Evolutionary conservation across 225 moss, liverwort and hornwort species (phyloP).

Genomic region (Takakia lepidozioides): DNA sequence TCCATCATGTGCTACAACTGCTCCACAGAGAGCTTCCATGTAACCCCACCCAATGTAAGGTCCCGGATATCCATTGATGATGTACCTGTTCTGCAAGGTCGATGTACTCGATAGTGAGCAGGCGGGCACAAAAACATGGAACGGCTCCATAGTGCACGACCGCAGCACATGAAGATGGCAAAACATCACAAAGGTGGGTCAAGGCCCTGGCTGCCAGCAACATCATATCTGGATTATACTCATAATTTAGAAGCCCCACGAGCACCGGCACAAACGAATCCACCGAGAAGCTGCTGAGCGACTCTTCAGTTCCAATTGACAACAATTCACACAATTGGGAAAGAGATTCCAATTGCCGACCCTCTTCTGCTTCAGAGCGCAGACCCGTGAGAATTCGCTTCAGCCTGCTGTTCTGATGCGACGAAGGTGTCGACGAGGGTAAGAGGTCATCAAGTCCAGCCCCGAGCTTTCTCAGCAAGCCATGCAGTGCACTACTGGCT

Average conservation of each 20-base stretch:
- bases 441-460: slow-evolving; percentile 93
- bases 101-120: slow-evolving; percentile 97
- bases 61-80: too few relatives aligned
- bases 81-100: slow-evolving; percentile 97
- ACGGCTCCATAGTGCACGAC: slow-evolving; percentile 99
- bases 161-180: slow-evolving; percentile 98
- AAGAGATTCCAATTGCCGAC: slow-evolving; percentile 88
- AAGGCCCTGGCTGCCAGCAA: slow-evolving; percentile 96
- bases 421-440: slow-evolving; percentile 79
- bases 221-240: slow-evolving; percentile 98
- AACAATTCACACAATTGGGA: slow-evolving; percentile 98
- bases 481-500: slow-evolving; percentile 94
- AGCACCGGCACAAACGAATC: slow-evolving; percentile 98
- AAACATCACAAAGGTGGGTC: slow-evolving; percentile 98
- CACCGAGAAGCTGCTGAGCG: slow-evolving; percentile 97
- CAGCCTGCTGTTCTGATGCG: slow-evolving; percentile 91
- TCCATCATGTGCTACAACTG: too few relatives aligned
- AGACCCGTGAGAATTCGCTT: slow-evolving; percentile 94
- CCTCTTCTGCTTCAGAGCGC: slow-evolving; percentile 95
- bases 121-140: slow-evolving; percentile 89
- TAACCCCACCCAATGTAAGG: too few relatives aligned
- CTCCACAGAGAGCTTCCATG: too few relatives aligned
- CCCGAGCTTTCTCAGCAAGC: slow-evolving; percentile 87
- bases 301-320: slow-evolving; percentile 99
- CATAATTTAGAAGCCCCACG: slow-evolving; percentile 96